A percentile compares a stretch with the other conserved stretches of the same genome.
Evolutionary conservation across 345 rosid genomes (phyloP).

Genomic region (Brassica napus): Da-Ae NC_063444.1:11900501-11901000

Average conservation of each 20-base stretch:
- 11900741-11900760: not conserved
- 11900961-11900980: conserved; percentile 90
- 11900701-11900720: not conserved
- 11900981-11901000: conserved; percentile 81
- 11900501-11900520: not conserved
- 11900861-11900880: conserved; percentile 50
- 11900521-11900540: not conserved
- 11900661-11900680: too few species aligned
- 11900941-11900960: conserved; percentile 83
- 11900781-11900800: conserved; percentile 75
- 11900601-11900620: too few species aligned
- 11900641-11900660: too few species aligned
- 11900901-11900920: conserved; percentile 79
- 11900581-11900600: too few species aligned
- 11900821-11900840: conserved; percentile 74
- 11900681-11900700: not conserved
- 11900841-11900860: conserved; percentile 57
- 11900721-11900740: not conserved
- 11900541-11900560: too few species aligned
- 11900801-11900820: conserved; percentile 64
- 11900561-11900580: too few species aligned
- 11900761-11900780: not conserved
- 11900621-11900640: too few species aligned
- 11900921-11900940: conserved; percentile 66
- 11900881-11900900: conserved; percentile 53